Evolutionary conservation across 1,284 basidiomycete species (phyloP), one percentile per base, ranked within the genome.

Genomic region (Ceratobasidium sp.): DNA sequence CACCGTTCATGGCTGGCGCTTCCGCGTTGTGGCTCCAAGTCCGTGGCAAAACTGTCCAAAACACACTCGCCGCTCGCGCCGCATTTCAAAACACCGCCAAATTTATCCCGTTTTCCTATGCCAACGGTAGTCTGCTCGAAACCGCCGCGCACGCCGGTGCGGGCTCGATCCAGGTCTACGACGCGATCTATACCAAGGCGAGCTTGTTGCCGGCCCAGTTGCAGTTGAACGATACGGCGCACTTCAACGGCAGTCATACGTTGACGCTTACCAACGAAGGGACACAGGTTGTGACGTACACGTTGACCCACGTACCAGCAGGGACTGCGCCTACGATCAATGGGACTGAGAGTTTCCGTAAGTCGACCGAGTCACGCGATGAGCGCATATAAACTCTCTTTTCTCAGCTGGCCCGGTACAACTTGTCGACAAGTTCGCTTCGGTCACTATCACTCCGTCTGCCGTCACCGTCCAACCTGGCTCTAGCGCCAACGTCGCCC

Each of bases 181-280:
- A 89, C 78, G 92, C 92, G 0, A 84, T 93, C 67, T 86, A 88
- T 79, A 85, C 88, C 2, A 87, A 86, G 8, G 90, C 91, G 3
- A 81, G 88, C 33, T 85, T 94, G 50, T 87, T 87, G 2, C 92
- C 91, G 3, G 86, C 88, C 4, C 88, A 91, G 82, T 84, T 94
- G 30, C 83, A 90, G 78, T 84, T 93, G 69, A 95, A 94, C 82
- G 93, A 94, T 83, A 94, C 93, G 0, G 87, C 89, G 0, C 84
- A 92, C 82, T 81, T 83, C 77, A 79, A 81, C 48, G 62, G 70
- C n/a, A 54, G 6, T 4, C 78, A 81, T 30, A 81, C 79, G n/a
- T 79, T 84, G 65, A 80, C 77, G 0, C 55, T 84, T 33, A 77
- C 67, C 65, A 84, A 84, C 78, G 70, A 77, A 0, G 83, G 82